A percentile compares a stretch with the other conserved stretches of the same genome.
Conservation (phyloP, 257 asterid genomes). For the Solanum paucissectum region DNA sequence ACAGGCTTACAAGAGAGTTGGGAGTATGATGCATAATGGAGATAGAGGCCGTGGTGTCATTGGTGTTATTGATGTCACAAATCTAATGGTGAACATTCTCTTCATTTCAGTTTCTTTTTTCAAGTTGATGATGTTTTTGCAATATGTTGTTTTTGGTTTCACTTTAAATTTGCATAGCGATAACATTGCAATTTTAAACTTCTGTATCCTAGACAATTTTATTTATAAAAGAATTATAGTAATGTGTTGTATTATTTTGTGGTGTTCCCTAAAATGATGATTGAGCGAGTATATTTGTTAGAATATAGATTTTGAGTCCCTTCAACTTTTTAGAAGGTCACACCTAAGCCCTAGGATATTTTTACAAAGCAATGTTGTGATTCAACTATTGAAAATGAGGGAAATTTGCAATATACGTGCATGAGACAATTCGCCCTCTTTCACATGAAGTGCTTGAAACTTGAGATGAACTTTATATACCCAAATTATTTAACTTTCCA, state of each 20-base stretch:
- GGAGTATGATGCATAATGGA: constrained; percentile 74
- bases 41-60: constrained; percentile 70
- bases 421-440: neutral
- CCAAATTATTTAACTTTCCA: neutral
- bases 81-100: constrained; percentile 39
- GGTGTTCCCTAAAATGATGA: neutral
- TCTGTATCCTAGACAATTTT: neutral
- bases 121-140: neutral
- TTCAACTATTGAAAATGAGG: neutral
- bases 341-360: neutral
- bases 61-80: constrained; percentile 73
- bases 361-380: neutral
- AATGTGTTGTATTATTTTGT: neutral
- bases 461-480: neutral
- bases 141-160: neutral
- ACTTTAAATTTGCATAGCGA: neutral
- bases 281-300: neutral
- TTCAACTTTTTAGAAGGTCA: neutral
- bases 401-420: neutral
- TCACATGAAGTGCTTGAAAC: neutral
- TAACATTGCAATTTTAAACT: neutral
- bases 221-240: neutral
- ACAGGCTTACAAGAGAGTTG: constrained; percentile 83
- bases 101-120: neutral
- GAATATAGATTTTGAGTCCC: neutral